phyloP scores from a whole-genome alignment of 2,329 filamentous ascomycete genomes.

The Fusarium lyarnte region DNA sequence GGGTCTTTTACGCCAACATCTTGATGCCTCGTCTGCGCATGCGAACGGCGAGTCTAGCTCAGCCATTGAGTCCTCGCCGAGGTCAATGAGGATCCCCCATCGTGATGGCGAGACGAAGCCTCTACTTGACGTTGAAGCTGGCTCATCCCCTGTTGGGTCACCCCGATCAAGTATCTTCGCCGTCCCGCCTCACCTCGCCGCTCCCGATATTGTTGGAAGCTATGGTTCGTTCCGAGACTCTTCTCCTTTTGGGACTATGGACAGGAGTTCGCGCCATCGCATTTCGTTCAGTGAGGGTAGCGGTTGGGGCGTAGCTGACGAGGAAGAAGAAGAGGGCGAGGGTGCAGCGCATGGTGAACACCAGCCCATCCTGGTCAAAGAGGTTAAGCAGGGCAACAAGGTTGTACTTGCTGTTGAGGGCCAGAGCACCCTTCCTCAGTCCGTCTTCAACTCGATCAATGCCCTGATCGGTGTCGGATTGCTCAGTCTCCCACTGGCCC shows the following conservation, averaged over 20 bases:
- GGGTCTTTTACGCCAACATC: constrained; percentile 63
- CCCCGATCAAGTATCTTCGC: constrained; percentile 61
- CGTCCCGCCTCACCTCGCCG: constrained; percentile 68
- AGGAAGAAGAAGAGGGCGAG: constrained; percentile 39
- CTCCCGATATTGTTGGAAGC: constrained; percentile 76
- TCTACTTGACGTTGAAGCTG: constrained; percentile 56
- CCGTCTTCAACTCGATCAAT: constrained; percentile 95
- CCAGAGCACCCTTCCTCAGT: constrained; percentile 95
- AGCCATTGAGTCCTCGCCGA: constrained; percentile 26
- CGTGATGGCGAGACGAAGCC: constrained; percentile 60
- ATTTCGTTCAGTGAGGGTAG: constrained; percentile 58
- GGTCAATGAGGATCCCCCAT: constrained; percentile 36
- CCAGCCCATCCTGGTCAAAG: constrained; percentile 85
- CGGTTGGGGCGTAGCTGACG: constrained; percentile 50
- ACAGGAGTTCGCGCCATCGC: constrained; percentile 48
- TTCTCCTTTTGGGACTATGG: constrained; percentile 63
- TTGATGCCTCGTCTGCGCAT: constrained; percentile 51
- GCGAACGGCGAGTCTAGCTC: constrained; percentile 38
- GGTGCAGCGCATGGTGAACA: constrained; percentile 64
- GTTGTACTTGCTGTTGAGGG: constrained; percentile 86
- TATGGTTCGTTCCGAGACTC: constrained; percentile 65
- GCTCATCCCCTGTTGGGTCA: constrained; percentile 42
- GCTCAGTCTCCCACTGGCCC: constrained; percentile 85
- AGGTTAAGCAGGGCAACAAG: constrained; percentile 87
- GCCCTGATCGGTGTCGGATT: constrained; percentile 91